A percentile compares a stretch with the other conserved stretches of the same genome.
Evolutionary conservation across 768 basidiomycete species (phyloP).

Genomic region (Tulasnella calospora): DNA sequence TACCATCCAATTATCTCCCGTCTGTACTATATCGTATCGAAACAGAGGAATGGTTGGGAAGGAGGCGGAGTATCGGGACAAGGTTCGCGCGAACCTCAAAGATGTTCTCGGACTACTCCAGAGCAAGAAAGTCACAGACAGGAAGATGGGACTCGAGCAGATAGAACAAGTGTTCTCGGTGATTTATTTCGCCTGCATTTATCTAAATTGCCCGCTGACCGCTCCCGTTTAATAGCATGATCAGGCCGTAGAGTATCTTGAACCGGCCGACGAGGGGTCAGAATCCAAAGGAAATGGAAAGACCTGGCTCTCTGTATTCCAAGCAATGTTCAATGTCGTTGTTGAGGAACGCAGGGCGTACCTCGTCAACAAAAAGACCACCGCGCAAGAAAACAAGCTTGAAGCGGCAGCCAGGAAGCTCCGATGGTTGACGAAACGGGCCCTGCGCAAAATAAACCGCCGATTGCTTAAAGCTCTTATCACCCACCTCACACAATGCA

Average conservation of each 20-base stretch:
- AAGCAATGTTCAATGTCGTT: constrained; percentile 66
- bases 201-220: not conserved
- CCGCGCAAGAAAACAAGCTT: constrained; percentile 56
- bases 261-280: not conserved
- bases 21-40: not conserved
- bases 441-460: constrained; percentile 51
- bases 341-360: constrained; percentile 53
- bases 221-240: not conserved
- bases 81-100: constrained; percentile 4
- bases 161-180: constrained; percentile 18
- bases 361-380: constrained; percentile 39
- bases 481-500: constrained; percentile 57
- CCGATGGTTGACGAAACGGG: constrained; percentile 67
- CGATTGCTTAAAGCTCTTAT: constrained; percentile 55
- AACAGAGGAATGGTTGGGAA: not conserved
- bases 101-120: constrained; percentile 2
- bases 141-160: constrained; percentile 17
- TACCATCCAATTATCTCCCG: not conserved
- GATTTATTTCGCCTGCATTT: not conserved
- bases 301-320: constrained; percentile 63
- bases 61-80: constrained; percentile 11
- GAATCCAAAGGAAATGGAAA: constrained; percentile 16
- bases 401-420: constrained; percentile 60
- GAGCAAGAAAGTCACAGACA: constrained; percentile 8
- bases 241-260: constrained; percentile 13